Base-by-base conservation (phyloP, 2,329 filamentous ascomycete species). In the Apiospora hydei region DNA sequence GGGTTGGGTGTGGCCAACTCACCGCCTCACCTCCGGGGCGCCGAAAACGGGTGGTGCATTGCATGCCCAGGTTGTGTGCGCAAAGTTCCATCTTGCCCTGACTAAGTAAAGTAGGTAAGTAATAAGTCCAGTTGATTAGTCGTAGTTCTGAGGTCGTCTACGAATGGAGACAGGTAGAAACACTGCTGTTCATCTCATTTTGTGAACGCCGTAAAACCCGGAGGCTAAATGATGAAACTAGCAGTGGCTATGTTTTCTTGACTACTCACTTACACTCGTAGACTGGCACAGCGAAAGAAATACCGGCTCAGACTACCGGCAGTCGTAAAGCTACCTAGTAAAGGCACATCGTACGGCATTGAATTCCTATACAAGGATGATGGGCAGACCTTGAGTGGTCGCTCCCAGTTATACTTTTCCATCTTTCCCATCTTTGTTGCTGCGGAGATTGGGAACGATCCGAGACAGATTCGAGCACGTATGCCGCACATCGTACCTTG, bases 51-150 rank as follows among this genome's bases (percentile, higher is more conserved):
- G 57, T 41, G 51, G 34, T 38, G 34, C 49, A 30, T 53, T 43
- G 41, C 41, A 43, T 64, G 8, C 49, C 49, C 49, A 24, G 49
- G n/a, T 26, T 51, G 34, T 51, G 34, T 41, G 57, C 53, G 53
- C 53, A 61, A 61, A 61, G 53, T 61, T 61, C 53, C 53, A 61
- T 61, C 30, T 38, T 61, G 53, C 53, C 53, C 53, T 61, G 53
- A 34, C 53, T 61, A 57, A 57, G 51, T 30, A 30, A 16, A 5
- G 26, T 30, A 30, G 26, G 26, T 3, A 30, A 4, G 13, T 51
- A 43, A 43, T 43, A 43, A 43, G 41, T 43, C 41, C 13, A 11
- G 8, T 43, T 43, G 41, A 43, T 43, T 43, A 43, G 16, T 38
- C 18, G 26, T 34, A 18, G 26, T 30, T 14, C 30, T 38, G 30